These are phyloP conservation scores for Aspergillus aculeatinus DNA, from an alignment of 2,329 filamentous ascomycete species.

Conservation along the genomic window DNA sequence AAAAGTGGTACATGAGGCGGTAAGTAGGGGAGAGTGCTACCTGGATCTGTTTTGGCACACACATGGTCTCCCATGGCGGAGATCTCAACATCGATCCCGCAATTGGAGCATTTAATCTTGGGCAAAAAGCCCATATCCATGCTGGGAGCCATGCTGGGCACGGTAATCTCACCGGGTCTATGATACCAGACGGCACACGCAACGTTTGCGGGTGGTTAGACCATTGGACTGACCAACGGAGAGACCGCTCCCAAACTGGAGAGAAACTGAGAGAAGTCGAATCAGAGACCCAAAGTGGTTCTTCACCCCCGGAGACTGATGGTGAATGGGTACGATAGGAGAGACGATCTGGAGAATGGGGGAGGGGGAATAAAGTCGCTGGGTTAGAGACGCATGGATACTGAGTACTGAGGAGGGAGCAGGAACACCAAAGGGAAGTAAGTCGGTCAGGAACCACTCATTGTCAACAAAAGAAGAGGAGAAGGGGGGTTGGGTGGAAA, in stretches of 20 bases:
- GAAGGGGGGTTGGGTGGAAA: neutral
- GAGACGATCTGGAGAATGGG: neutral
- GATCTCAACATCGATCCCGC: slow-evolving; percentile 75
- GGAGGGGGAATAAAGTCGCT: neutral
- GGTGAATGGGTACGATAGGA: neutral
- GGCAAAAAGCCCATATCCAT: slow-evolving; percentile 70
- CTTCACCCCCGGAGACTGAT: neutral
- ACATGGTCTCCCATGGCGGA: slow-evolving; percentile 82
- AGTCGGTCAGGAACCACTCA: neutral
- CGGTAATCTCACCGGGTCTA: slow-evolving; percentile 42
- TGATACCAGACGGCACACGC: slow-evolving; percentile 7
- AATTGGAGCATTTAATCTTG: slow-evolving; percentile 84
- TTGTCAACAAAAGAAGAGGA: neutral
- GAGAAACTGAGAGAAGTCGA: neutral
- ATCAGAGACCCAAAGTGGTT: neutral
- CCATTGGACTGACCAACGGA: slow-evolving; percentile 14
- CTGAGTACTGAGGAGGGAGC: neutral
- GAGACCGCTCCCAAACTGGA: neutral
- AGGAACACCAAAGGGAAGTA: neutral
- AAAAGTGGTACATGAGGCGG: neutral
- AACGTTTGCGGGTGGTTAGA: slow-evolving; percentile 15
- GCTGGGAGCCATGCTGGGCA: slow-evolving; percentile 30
- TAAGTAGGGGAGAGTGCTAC: slow-evolving; percentile 29
- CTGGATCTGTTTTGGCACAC: slow-evolving; percentile 53
- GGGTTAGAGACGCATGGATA: slow-evolving; percentile 2